These are phyloP conservation scores for Blumeria hordei DNA, from an alignment of 2,329 filamentous ascomycete species.

Conservation along the genomic window DNA sequence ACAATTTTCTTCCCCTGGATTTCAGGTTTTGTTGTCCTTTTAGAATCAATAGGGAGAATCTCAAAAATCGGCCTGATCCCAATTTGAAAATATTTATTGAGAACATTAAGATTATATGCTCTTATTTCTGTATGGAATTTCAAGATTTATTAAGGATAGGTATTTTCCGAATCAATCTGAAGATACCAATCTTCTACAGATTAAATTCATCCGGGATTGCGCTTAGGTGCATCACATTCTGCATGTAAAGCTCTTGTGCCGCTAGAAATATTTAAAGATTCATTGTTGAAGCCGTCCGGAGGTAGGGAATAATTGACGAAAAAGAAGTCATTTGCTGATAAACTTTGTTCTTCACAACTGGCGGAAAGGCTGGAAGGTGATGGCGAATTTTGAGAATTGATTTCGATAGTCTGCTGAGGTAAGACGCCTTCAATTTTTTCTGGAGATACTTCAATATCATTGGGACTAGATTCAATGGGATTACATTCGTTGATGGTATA, in stretches of 20 bases:
- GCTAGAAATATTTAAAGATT: constrained; percentile 27
- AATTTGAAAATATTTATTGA: no score
- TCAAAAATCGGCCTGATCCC: no score
- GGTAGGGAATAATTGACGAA: constrained; percentile 30
- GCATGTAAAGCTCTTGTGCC: constrained; percentile 34
- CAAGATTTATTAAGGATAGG: no score
- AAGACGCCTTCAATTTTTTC: constrained; percentile 4
- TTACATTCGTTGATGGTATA: constrained; percentile 5
- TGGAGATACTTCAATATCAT: constrained; percentile 2
- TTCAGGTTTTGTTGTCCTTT: no score
- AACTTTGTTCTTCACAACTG: constrained; percentile 23
- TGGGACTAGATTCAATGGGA: constrained; percentile 6
- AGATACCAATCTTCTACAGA: no score
- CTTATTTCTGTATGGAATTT: no score
- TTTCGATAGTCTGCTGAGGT: constrained; percentile 3
- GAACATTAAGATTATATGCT: no score
- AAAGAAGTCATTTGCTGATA: constrained; percentile 27
- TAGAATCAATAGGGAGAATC: no score
- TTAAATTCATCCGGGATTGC: background rate
- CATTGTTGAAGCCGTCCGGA: constrained; percentile 23
- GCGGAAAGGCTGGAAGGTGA: constrained; percentile 12
- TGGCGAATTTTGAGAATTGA: constrained; percentile 8
- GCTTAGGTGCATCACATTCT: constrained; percentile 27
- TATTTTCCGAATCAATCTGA: no score
- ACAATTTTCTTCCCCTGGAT: no score